Conservation (phyloP, 352 stramenopile genomes). For the Phytophthora pinifolia region DNA sequence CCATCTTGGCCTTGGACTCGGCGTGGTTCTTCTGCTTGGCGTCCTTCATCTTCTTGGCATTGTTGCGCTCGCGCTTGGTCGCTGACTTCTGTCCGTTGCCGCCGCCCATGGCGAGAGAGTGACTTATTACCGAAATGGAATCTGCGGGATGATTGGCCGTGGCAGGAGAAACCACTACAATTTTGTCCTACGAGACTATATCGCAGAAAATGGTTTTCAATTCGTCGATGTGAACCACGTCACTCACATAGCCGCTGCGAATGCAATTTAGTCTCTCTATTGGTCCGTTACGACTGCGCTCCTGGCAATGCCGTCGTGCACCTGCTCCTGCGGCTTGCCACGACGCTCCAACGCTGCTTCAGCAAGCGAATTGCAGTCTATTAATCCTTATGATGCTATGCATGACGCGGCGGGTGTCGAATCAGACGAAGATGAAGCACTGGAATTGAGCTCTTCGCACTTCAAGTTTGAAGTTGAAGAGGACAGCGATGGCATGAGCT, state of each 20-base stretch:
- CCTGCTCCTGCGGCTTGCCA: constrained; percentile 14
- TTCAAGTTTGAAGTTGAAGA: constrained; percentile 1
- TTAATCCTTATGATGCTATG: background rate
- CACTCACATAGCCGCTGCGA: too few species aligned
- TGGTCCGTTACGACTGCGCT: constrained; percentile 9
- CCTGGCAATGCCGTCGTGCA: constrained; percentile 5
- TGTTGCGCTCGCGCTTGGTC: constrained; percentile 81
- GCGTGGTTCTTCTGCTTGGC: constrained; percentile 78
- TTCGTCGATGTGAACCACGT: too few species aligned
- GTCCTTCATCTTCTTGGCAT: constrained; percentile 86
- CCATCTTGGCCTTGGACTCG: constrained; percentile 82
- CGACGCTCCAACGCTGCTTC: background rate
- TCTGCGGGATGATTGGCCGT: background rate
- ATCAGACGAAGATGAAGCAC: constrained; percentile 9
- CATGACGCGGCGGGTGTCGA: constrained; percentile 1
- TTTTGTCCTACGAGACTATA: too few species aligned
- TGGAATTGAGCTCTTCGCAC: constrained; percentile 3
- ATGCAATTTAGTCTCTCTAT: too few species aligned
- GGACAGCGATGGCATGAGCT: constrained; percentile 3
- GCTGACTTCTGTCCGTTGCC: constrained; percentile 84
- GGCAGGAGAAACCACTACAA: too few species aligned
- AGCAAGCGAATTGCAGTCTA: background rate
- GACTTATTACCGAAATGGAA: background rate
- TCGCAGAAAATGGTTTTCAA: too few species aligned
- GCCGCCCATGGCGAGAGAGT: constrained; percentile 57